Percentiles rank a stretch among this genome's conserved stretches.
phyloP scores from a whole-genome alignment of 805 yeast species.

The Yarrowia sp. region DNA sequence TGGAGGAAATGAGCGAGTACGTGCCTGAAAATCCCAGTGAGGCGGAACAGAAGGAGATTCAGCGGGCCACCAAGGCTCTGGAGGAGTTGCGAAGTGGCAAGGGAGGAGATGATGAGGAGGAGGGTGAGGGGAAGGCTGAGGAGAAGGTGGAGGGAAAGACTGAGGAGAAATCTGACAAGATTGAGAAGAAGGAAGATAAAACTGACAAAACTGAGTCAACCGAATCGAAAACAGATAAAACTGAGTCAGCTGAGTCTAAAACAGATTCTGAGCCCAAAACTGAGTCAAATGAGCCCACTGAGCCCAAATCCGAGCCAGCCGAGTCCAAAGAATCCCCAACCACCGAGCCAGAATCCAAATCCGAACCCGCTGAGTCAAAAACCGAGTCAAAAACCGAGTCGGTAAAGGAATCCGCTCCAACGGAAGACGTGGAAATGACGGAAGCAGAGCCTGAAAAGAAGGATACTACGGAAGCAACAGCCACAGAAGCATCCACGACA shows the following conservation, averaged over 20 bases:
- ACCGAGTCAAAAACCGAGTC: too few relatives aligned
- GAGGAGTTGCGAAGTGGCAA: slow-evolving; percentile 29
- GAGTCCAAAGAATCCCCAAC: too few relatives aligned
- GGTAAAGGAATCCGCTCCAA: too few relatives aligned
- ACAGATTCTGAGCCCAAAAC: too few relatives aligned
- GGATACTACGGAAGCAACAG: neutral
- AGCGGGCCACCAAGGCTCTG: slow-evolving; percentile 32
- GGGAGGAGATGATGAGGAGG: neutral
- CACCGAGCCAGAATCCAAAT: too few relatives aligned
- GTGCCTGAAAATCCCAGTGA: slow-evolving; percentile 35
- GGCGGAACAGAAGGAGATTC: slow-evolving; percentile 31
- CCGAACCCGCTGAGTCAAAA: too few relatives aligned
- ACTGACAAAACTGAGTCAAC: too few relatives aligned
- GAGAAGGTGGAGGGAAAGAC: neutral
- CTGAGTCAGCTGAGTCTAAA: too few relatives aligned
- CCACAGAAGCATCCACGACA: neutral
- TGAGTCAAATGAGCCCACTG: too few relatives aligned
- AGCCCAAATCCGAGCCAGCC: too few relatives aligned
- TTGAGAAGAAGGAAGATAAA: neutral
- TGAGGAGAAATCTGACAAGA: neutral
- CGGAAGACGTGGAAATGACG: neutral
- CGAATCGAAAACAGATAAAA: too few relatives aligned
- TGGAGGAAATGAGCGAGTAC: slow-evolving; percentile 63
- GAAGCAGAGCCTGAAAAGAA: neutral
- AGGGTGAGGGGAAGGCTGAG: neutral